phyloP scores from a whole-genome alignment of 345 rosid genomes.

The Erucastrum elatum region DNA sequence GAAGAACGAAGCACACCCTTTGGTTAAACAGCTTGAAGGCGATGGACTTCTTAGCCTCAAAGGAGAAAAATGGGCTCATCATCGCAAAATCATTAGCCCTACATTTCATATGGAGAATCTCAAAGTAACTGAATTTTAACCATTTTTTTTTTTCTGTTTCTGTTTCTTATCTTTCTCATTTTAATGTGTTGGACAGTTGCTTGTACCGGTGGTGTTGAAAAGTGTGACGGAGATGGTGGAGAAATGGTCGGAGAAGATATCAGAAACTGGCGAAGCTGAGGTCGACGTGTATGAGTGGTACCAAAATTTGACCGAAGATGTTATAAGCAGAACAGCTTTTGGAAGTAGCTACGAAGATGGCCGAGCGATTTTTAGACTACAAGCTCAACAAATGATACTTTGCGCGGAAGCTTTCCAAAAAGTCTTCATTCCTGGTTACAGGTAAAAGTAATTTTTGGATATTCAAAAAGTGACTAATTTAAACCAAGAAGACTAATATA shows the following conservation, averaged over 20 bases:
- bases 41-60: constrained; percentile 72
- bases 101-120: constrained; percentile 83
- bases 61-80: constrained; percentile 79
- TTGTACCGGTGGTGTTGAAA: constrained; percentile 59
- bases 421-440: constrained; percentile 71
- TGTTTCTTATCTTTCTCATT: not conserved
- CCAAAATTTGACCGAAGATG: constrained; percentile 69
- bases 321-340: constrained; percentile 73
- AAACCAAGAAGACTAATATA: not conserved
- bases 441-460: constrained; percentile 40
- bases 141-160: not conserved
- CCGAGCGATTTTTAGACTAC: constrained; percentile 64
- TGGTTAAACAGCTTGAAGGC: constrained; percentile 63
- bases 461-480: not conserved
- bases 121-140: constrained; percentile 47
- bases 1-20: constrained; percentile 58
- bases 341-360: constrained; percentile 83
- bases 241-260: constrained; percentile 48
- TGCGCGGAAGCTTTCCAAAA: constrained; percentile 72
- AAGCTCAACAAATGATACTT: constrained; percentile 67
- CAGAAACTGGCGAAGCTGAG: constrained; percentile 46
- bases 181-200: constrained; percentile 29
- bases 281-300: constrained; percentile 67
- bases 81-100: constrained; percentile 65
- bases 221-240: constrained; percentile 58